A percentile compares a stretch with the other conserved stretches of the same genome.
Conservation (phyloP, 805 yeast genomes). For the Candida peoriensis region DNA sequence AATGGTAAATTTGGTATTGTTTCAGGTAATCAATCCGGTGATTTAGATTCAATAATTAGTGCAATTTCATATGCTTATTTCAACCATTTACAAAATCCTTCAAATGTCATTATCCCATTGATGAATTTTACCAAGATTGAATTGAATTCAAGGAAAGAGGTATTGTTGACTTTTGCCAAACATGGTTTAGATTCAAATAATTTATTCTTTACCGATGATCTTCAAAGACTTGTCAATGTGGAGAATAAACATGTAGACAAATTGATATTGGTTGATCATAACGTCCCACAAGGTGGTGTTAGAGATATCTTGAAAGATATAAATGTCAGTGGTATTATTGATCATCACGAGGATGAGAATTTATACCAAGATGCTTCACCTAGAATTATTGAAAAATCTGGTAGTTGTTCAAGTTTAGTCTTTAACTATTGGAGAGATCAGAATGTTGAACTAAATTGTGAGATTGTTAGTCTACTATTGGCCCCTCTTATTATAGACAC, state of each 20-base stretch:
- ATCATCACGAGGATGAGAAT: conserved; percentile 80
- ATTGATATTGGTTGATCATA: conserved; percentile 79
- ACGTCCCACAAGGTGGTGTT: conserved; percentile 51
- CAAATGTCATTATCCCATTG: conserved; percentile 51
- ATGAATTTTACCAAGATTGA: conserved; percentile 69
- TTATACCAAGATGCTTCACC: conserved; percentile 50
- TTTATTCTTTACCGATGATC: conserved; percentile 67
- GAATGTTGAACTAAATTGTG: conserved; percentile 9
- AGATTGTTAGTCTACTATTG: conserved; percentile 35
- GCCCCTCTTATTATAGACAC: conserved; percentile 81
- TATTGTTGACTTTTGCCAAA: conserved; percentile 44
- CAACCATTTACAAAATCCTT: conserved; percentile 26
- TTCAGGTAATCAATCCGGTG: conserved; percentile 81
- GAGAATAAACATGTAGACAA: conserved; percentile 22
- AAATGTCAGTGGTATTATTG: conserved; percentile 59
- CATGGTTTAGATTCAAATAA: conserved; percentile 42
- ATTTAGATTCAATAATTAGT: conserved; percentile 81
- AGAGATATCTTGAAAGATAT: conserved; percentile 14
- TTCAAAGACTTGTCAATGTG: no score
- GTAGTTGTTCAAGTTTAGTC: conserved; percentile 79
- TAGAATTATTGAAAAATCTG: conserved; percentile 53
- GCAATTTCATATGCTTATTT: conserved; percentile 71
- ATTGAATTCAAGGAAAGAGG: conserved; percentile 65
- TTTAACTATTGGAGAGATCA: conserved; percentile 50
- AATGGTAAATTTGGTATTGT: background rate